Percentiles rank a stretch among this genome's conserved stretches.
Conservation (phyloP, 352 stramenopile species). For the Pythium grandisporangium region DNA sequence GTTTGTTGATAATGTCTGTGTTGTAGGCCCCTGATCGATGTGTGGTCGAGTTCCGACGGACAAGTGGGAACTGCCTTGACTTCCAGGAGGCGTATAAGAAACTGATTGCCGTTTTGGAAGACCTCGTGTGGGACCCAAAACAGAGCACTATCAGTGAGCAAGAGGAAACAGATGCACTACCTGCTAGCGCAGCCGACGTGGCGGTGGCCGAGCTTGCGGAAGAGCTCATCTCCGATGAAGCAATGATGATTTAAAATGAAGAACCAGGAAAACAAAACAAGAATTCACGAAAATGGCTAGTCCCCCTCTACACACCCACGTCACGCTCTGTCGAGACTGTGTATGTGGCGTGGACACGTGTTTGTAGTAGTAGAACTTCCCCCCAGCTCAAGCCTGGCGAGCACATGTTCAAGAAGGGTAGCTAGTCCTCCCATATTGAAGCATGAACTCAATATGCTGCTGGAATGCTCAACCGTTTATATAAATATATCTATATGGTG, state of each 20-base stretch:
- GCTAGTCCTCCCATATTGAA: too few relatives aligned
- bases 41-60: slow-evolving; percentile 69
- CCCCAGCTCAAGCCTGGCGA: too few relatives aligned
- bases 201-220: slow-evolving; percentile 19
- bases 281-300: too few relatives aligned
- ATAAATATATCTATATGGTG: slow-evolving; percentile 11
- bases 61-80: slow-evolving; percentile 53
- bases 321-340: too few relatives aligned
- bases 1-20: not conserved
- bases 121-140: slow-evolving; percentile 38
- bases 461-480: too few relatives aligned
- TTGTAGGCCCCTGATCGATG: slow-evolving; percentile 33
- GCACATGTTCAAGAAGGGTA: too few relatives aligned
- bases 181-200: not conserved
- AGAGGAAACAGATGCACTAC: slow-evolving; percentile 9
- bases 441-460: too few relatives aligned
- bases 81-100: slow-evolving; percentile 71
- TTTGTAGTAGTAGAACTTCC: too few relatives aligned
- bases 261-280: not conserved
- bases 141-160: slow-evolving; percentile 20
- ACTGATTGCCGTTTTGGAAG: slow-evolving; percentile 35
- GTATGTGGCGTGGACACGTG: too few relatives aligned
- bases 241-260: slow-evolving; percentile 64
- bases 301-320: too few relatives aligned
- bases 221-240: slow-evolving; percentile 71